These are phyloP conservation scores for Mortierella sp. DNA, from an alignment of 371 early-diverging fungal species.

Conservation along the genomic window DNA sequence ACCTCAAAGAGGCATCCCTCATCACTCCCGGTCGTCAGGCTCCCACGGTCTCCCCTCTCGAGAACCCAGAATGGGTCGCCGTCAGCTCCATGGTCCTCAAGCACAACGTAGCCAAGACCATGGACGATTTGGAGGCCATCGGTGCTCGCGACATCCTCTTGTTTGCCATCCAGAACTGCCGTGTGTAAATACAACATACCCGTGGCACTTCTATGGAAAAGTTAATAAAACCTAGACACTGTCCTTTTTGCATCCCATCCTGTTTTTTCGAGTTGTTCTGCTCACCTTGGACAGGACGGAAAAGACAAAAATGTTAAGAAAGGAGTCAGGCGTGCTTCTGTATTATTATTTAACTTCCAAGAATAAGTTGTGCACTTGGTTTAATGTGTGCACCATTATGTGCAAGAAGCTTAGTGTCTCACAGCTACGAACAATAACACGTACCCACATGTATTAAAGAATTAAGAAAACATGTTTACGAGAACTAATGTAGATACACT, in stretches of 20 bases:
- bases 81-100: slow-evolving; percentile 92
- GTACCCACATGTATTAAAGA: no score
- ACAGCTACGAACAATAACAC: no score
- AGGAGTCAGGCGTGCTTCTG: no score
- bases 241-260: no score
- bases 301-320: no score
- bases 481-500: slow-evolving; percentile 3
- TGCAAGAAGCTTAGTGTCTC: no score
- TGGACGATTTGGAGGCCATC: slow-evolving; percentile 90
- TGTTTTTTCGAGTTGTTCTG: no score
- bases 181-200: slow-evolving; percentile 65
- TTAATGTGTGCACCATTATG: no score
- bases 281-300: no score
- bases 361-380: not conserved
- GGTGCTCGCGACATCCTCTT: slow-evolving; percentile 96
- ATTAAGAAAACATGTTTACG: not conserved
- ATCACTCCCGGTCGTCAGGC: slow-evolving; percentile 95
- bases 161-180: slow-evolving; percentile 83
- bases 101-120: slow-evolving; percentile 81
- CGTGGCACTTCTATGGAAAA: no score
- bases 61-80: slow-evolving; percentile 91
- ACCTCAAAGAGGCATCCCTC: slow-evolving; percentile 72
- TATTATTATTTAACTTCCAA: not conserved
- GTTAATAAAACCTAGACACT: no score
- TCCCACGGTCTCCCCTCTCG: slow-evolving; percentile 90